These are phyloP conservation scores for Wickerhamomyces ciferrii DNA, from an alignment of 805 yeast species.

Conservation along the genomic window DNA sequence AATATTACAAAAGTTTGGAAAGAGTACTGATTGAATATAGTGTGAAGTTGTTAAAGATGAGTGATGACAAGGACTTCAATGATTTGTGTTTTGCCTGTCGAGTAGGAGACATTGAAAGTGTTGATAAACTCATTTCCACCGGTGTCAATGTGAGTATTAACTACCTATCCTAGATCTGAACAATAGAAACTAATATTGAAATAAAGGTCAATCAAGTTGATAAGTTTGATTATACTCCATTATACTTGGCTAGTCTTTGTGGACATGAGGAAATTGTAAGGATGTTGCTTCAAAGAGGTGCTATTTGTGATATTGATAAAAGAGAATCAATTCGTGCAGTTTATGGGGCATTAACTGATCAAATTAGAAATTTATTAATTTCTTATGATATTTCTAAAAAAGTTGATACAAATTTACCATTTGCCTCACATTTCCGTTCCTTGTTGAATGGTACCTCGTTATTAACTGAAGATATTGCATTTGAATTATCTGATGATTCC, in stretches of 20 bases:
- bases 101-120: constrained; percentile 61
- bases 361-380: constrained; percentile 51
- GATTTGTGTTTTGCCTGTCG: constrained; percentile 64
- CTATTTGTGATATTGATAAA: constrained; percentile 76
- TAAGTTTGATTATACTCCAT: constrained; percentile 71
- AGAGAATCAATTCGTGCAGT: constrained; percentile 75
- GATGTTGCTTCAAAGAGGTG: constrained; percentile 58
- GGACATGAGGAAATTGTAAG: constrained; percentile 68
- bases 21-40: not conserved
- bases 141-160: constrained; percentile 35
- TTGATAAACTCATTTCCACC: constrained; percentile 47
- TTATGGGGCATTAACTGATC: constrained; percentile 71
- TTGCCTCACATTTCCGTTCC: constrained; percentile 62
- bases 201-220: constrained; percentile 40
- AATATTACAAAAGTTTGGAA: not conserved
- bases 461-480: constrained; percentile 16
- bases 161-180: no score
- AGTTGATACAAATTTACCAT: constrained; percentile 64
- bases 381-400: constrained; percentile 64
- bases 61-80: constrained; percentile 25
- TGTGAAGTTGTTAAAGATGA: not conserved
- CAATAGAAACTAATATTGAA: no score
- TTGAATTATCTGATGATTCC: constrained; percentile 15
- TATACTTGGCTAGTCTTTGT: constrained; percentile 68
- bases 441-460: constrained; percentile 21